Percentiles rank a stretch among this genome's conserved stretches.
Conservation (phyloP, 441 rosid species). For the Populus hybrid region DNA sequence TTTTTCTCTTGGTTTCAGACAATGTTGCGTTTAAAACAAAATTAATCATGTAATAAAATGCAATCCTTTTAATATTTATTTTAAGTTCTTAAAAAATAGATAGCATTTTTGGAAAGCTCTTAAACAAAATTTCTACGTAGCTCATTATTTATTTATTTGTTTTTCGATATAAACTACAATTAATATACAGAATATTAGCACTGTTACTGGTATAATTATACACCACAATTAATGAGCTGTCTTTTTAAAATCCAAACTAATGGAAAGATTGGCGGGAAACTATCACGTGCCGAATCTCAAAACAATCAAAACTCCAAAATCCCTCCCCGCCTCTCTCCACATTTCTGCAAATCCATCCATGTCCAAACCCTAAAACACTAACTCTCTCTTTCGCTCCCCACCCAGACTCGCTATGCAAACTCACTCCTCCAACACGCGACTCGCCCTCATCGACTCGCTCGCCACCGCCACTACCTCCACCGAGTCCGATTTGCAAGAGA, state of each 20-base stretch:
- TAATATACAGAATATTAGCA: background rate
- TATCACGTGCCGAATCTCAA: conserved; percentile 36
- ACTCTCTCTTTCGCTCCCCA: background rate
- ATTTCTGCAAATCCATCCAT: conserved; percentile 11
- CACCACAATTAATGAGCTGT: background rate
- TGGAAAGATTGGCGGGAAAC: conserved; percentile 36
- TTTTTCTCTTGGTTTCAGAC: background rate
- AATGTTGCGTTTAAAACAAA: background rate
- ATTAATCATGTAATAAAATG: background rate
- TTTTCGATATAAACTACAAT: background rate
- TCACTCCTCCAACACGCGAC: conserved; percentile 22
- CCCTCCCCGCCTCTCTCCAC: conserved; percentile 9
- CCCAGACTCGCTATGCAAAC: conserved; percentile 22
- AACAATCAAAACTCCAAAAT: conserved; percentile 18
- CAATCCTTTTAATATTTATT: background rate
- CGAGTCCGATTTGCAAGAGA: conserved; percentile 28
- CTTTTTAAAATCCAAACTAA: background rate
- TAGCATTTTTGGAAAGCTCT: background rate
- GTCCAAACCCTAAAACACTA: conserved; percentile 16
- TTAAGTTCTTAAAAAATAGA: background rate
- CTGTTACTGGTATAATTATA: background rate
- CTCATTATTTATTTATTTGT: no score
- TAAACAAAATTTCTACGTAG: no score
- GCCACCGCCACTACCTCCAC: conserved; percentile 23
- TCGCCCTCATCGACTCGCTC: conserved; percentile 19